Percentiles rank a stretch among this genome's conserved stretches.
These are phyloP conservation scores for Sanghuangporus baumii DNA, from an alignment of 1,284 basidiomycete genomes.

Conservation along the genomic window DNA sequence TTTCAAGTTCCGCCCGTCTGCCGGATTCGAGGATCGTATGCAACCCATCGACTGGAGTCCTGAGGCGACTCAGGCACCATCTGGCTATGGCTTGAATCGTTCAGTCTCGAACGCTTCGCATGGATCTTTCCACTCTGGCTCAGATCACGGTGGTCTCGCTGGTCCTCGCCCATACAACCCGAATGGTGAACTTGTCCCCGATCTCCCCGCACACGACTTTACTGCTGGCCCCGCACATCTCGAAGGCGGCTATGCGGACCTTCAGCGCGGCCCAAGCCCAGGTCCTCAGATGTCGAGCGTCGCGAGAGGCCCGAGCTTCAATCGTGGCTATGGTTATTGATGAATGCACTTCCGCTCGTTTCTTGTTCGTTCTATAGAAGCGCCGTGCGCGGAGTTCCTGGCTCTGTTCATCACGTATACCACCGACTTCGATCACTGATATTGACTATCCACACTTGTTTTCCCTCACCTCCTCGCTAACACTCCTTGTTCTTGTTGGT, in stretches of 20 bases:
- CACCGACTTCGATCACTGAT: neutral
- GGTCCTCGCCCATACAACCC: conserved; percentile 25
- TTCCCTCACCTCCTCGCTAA: neutral
- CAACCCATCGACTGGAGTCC: conserved; percentile 78
- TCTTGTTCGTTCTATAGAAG: neutral
- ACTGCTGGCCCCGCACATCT: conserved; percentile 57
- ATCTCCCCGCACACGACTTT: conserved; percentile 75
- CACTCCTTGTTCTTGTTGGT: neutral
- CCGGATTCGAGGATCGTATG: conserved; percentile 68
- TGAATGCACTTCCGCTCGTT: neutral
- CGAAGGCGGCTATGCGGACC: conserved; percentile 73
- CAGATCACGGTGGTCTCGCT: conserved; percentile 38
- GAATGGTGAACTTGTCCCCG: conserved; percentile 26
- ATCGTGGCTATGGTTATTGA: conserved; percentile 31
- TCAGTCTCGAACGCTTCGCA: conserved; percentile 48
- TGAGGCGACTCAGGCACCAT: conserved; percentile 35
- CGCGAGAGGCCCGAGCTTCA: conserved; percentile 40
- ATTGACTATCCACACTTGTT: neutral
- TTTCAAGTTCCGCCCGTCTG: conserved; percentile 59
- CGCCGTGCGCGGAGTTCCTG: neutral
- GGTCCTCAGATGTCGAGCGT: conserved; percentile 50
- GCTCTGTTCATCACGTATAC: conserved; percentile 1
- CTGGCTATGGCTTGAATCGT: conserved; percentile 40
- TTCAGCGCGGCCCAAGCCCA: conserved; percentile 61
- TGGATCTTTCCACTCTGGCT: conserved; percentile 62